Conservation (phyloP, 495 filamentous ascomycete species). For the Podospora comata region DNA sequence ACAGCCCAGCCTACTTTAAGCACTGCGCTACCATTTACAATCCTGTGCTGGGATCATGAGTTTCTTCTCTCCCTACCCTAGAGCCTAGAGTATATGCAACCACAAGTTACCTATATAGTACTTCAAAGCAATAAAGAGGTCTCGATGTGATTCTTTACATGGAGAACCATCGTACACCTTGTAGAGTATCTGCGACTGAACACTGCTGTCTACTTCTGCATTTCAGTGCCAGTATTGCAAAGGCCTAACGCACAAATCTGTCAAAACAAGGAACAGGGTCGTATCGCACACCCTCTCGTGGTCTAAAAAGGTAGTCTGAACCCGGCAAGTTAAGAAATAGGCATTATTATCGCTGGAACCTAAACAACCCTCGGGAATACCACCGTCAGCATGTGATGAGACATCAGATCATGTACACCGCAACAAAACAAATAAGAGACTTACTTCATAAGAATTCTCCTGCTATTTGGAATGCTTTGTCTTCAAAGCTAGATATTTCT, state of each 20-base stretch:
- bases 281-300: not conserved
- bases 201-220: too few relatives aligned
- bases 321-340: not conserved
- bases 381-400: not conserved
- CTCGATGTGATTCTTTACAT: too few relatives aligned
- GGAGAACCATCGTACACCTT: too few relatives aligned
- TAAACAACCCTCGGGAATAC: not conserved
- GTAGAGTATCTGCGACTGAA: too few relatives aligned
- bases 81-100: too few relatives aligned
- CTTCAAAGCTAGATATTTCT: too few relatives aligned
- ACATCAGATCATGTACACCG: not conserved
- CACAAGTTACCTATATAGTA: too few relatives aligned
- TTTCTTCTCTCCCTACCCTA: too few relatives aligned
- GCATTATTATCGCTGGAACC: not conserved
- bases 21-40: too few relatives aligned
- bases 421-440: not conserved
- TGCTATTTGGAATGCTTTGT: not conserved
- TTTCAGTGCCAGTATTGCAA: not conserved
- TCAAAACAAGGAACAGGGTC: not conserved
- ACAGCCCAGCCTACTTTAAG: too few relatives aligned
- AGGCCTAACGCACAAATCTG: not conserved
- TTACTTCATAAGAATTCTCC: not conserved
- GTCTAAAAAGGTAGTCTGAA: not conserved
- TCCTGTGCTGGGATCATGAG: too few relatives aligned
- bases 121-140: too few relatives aligned